These are phyloP conservation scores for Cetradonia linearis DNA, from an alignment of 495 filamentous ascomycete species.

Conservation along the genomic window DNA sequence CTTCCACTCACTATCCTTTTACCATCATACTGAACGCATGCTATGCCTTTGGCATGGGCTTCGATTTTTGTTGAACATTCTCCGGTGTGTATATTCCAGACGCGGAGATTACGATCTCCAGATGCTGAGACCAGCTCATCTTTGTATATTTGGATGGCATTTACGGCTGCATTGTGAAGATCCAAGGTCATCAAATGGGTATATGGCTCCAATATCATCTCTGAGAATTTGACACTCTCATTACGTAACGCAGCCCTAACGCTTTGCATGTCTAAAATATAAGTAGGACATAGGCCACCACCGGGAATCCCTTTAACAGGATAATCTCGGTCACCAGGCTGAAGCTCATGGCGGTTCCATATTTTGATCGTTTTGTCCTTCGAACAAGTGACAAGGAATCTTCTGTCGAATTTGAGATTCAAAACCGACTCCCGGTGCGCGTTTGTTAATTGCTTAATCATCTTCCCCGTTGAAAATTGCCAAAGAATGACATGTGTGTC, in stretches of 20 bases:
- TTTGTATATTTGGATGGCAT: slow-evolving; percentile 84
- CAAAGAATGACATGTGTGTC: slow-evolving; percentile 84
- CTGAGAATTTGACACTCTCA: slow-evolving; percentile 18
- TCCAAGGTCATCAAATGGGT: slow-evolving; percentile 66
- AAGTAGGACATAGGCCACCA: slow-evolving; percentile 41
- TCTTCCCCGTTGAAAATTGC: slow-evolving; percentile 81
- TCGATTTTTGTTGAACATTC: slow-evolving; percentile 62
- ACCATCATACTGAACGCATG: slow-evolving; percentile 96
- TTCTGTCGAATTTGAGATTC: slow-evolving; percentile 88
- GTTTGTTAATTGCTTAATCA: slow-evolving; percentile 56
- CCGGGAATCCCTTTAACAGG: slow-evolving; percentile 34
- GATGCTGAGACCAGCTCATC: slow-evolving; percentile 87
- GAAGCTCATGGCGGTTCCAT: slow-evolving; percentile 71
- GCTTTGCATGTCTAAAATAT: slow-evolving; percentile 40
- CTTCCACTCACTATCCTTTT: slow-evolving; percentile 92
- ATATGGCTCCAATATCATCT: slow-evolving; percentile 44
- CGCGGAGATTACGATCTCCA: slow-evolving; percentile 80
- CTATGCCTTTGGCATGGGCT: slow-evolving; percentile 91
- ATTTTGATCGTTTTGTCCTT: slow-evolving; percentile 95
- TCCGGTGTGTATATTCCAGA: slow-evolving; percentile 84
- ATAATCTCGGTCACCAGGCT: slow-evolving; percentile 59
- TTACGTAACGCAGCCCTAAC: slow-evolving; percentile 35
- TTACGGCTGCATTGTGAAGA: slow-evolving; percentile 85
- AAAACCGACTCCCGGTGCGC: slow-evolving; percentile 87
- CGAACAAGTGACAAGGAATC: slow-evolving; percentile 88